Conservation (phyloP, 106 monocot species). For the Agapanthus africanus region DNA sequence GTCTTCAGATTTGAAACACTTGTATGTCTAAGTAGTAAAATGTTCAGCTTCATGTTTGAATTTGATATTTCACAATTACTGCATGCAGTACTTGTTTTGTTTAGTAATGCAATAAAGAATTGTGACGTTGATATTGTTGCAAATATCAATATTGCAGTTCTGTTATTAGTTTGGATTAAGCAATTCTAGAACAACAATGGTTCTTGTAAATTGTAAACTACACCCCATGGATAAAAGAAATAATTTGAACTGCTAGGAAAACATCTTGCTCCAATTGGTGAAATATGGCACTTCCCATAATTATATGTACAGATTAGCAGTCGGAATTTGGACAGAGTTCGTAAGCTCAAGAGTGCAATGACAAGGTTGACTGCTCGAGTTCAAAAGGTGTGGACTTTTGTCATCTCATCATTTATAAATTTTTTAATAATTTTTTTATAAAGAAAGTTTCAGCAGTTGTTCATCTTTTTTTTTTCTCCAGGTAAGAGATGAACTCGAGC, state of each 20-base stretch:
- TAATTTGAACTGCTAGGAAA: neutral
- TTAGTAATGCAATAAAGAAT: neutral
- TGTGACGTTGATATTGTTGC: neutral
- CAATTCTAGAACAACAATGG: neutral
- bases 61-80: neutral
- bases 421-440: neutral
- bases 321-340: slow-evolving; percentile 71
- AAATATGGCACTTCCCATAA: neutral
- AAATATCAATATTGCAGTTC: neutral
- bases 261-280: neutral
- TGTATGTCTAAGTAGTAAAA: neutral
- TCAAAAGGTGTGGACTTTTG: slow-evolving; percentile 49
- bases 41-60: neutral
- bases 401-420: too few species aligned
- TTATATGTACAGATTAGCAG: slow-evolving; percentile 61
- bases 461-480: slow-evolving; percentile 9
- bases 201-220: neutral
- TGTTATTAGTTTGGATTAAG: slow-evolving; percentile 3
- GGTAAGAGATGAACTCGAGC: slow-evolving; percentile 92
- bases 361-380: slow-evolving; percentile 77
- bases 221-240: neutral
- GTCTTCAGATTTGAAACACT: neutral
- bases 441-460: neutral
- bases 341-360: slow-evolving; percentile 87
- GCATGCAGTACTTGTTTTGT: neutral